These are phyloP conservation scores for Austroboletus eburneus DNA, from an alignment of 768 basidiomycete genomes.

Conservation along the genomic window DNA sequence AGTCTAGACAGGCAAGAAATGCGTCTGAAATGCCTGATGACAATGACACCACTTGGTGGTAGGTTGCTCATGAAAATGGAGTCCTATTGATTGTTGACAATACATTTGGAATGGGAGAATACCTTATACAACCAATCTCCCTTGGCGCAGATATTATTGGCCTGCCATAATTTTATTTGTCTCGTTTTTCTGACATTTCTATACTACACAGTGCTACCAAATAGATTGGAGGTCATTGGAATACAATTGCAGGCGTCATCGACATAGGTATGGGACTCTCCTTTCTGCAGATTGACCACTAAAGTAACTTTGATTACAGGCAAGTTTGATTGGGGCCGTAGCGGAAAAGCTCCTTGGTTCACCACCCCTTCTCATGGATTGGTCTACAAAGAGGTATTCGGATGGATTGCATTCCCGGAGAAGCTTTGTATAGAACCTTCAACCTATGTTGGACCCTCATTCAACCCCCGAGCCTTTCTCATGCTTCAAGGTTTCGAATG, in stretches of 20 bases:
- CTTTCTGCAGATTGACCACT: too few relatives aligned
- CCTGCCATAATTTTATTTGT: conserved; percentile 13
- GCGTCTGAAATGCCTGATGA: not conserved
- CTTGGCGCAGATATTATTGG: conserved; percentile 55
- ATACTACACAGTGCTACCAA: conserved; percentile 57
- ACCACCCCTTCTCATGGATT: conserved; percentile 53
- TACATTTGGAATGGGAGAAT: conserved; percentile 61
- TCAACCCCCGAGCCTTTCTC: conserved; percentile 57
- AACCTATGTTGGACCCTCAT: conserved; percentile 49
- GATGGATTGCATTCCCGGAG: conserved; percentile 45
- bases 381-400: conserved; percentile 47
- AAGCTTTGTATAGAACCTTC: conserved; percentile 49
- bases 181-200: not conserved
- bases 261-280: conserved; percentile 49
- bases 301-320: too few relatives aligned
- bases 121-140: conserved; percentile 50
- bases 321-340: conserved; percentile 52
- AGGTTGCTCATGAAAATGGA: conserved; percentile 57
- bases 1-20: conserved; percentile 32
- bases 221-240: conserved; percentile 69
- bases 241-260: conserved; percentile 59
- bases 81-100: conserved; percentile 67
- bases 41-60: not conserved
- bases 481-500: conserved; percentile 60
- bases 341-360: conserved; percentile 54